These are phyloP conservation scores for Cutaneotrichosporon cutaneum DNA, from an alignment of 1,284 basidiomycete genomes.

Conservation along the genomic window DNA sequence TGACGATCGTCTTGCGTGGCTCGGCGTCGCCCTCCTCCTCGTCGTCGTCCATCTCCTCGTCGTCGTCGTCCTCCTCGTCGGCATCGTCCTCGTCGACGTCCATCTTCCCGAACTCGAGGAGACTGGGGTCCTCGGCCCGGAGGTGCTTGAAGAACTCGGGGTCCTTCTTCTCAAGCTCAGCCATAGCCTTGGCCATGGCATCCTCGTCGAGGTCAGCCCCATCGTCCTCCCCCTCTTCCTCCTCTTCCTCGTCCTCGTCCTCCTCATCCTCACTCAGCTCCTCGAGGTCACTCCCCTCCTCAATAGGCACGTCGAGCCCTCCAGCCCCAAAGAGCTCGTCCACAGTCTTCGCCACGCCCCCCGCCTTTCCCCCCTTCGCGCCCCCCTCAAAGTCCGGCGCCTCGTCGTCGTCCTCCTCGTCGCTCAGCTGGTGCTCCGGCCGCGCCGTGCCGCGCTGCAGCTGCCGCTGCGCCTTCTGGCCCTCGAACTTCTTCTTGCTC, in stretches of 20 bases:
- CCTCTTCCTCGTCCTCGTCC: slow-evolving; percentile 36
- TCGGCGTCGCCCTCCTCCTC: slow-evolving; percentile 48
- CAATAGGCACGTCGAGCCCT: slow-evolving; percentile 45
- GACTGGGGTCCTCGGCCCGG: slow-evolving; percentile 88
- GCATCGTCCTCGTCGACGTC: slow-evolving; percentile 50
- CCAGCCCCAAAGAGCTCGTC: slow-evolving; percentile 72
- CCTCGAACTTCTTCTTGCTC: slow-evolving; percentile 67
- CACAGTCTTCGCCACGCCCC: slow-evolving; percentile 59
- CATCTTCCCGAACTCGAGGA: slow-evolving; percentile 68
- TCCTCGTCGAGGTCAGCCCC: slow-evolving; percentile 58
- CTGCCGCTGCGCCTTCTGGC: slow-evolving; percentile 51
- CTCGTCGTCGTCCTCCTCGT: slow-evolving; percentile 54
- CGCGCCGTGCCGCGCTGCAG: slow-evolving; percentile 45
- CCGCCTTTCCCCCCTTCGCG: slow-evolving; percentile 45
- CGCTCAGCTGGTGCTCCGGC: slow-evolving; percentile 51
- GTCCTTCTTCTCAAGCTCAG: slow-evolving; percentile 88
- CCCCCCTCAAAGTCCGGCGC: slow-evolving; percentile 30
- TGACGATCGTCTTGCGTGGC: slow-evolving; percentile 58
- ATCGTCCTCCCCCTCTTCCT: slow-evolving; percentile 55
- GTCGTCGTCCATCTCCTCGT: slow-evolving; percentile 49
- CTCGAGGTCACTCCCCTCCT: slow-evolving; percentile 44
- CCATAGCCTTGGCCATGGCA: slow-evolving; percentile 75
- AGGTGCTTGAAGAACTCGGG: slow-evolving; percentile 98
- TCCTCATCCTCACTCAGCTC: slow-evolving; percentile 68
- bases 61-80: slow-evolving; percentile 51